Evolutionary conservation across 2,329 filamentous ascomycete species (phyloP).

Genomic region (Colletotrichum cordylinicola): DNA sequence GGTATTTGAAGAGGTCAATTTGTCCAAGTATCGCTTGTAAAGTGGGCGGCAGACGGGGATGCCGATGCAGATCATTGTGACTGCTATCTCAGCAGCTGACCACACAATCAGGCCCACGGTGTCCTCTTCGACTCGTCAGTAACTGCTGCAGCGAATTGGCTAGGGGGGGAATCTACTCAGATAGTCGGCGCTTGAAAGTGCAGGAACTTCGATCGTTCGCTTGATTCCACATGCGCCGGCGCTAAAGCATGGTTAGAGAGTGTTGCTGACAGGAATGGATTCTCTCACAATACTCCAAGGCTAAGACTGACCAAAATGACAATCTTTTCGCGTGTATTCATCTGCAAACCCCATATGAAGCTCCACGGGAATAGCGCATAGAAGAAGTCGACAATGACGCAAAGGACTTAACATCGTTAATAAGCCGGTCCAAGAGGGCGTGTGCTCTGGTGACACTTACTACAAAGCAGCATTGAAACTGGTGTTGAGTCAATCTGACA

Average conservation of each 20-base stretch:
- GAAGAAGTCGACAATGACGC: slow-evolving; percentile 39
- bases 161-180: background rate
- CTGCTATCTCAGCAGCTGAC: slow-evolving; percentile 41
- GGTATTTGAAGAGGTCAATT: background rate
- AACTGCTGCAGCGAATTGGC: background rate
- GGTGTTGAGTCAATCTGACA: slow-evolving; percentile 23
- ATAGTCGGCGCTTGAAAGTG: slow-evolving; percentile 28
- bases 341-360: slow-evolving; percentile 45
- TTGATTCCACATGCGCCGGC: slow-evolving; percentile 32
- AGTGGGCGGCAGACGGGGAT: slow-evolving; percentile 43
- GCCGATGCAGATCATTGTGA: slow-evolving; percentile 40
- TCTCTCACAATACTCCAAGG: slow-evolving; percentile 40
- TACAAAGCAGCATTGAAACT: slow-evolving; percentile 17
- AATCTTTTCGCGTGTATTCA: slow-evolving; percentile 38
- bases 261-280: no score
- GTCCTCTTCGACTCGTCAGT: slow-evolving; percentile 29
- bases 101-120: slow-evolving; percentile 40
- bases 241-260: slow-evolving; percentile 5
- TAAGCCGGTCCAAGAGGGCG: background rate
- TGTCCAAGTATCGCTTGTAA: slow-evolving; percentile 25
- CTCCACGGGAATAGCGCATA: slow-evolving; percentile 47
- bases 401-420: background rate
- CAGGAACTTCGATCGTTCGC: slow-evolving; percentile 30
- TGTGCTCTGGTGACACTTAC: background rate
- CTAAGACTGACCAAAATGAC: slow-evolving; percentile 40